Evolutionary conservation across 2,329 filamentous ascomycete species (phyloP), one percentile per base, ranked within the genome.

Genomic region (Alternaria dauci): DNA sequence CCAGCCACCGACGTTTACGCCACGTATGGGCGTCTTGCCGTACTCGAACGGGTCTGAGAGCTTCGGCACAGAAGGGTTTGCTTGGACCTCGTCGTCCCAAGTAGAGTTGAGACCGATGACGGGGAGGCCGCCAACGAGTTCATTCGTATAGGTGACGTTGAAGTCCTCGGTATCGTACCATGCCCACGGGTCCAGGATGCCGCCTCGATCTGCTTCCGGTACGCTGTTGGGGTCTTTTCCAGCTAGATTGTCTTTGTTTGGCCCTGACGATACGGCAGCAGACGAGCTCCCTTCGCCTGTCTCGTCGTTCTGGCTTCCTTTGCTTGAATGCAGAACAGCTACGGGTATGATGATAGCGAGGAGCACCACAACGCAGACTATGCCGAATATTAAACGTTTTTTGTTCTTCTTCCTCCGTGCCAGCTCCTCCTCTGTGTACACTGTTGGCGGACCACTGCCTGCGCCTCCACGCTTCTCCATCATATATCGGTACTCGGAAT

Each of bases 1-100:
- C 95, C 95, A 99, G 12, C 95, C 95, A 52, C 95, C 95, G 1
- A 98, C 77, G 71, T 97, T 98, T 36, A 98, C 92, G 1, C 95
- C 95, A 7, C 94, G 88, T 25, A 96, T 93, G 2, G 94, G 93
- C 55, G 85, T 88, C 23, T 87, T 88, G 2, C 88, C 87, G 71
- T 98, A 99, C 2, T 89, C 88, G 86, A 94, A 97, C 1, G 84
- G 72, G 62, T 94, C 84, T 67, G 92, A 86, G 7, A 99, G 83
- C 1, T 92, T 83, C 0, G 93, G 91, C 0, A 96, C 93, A 32
- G 93, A 88, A 18, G 87, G 83, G 76, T 98, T 98, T 12, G 94
- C 89, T 66, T 84, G 83, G 2, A 87, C 83, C 25, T 89, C 91
- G 79, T 99, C 94, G 76, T 98, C 91, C 92, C 93, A 99, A 1